Percentiles rank a stretch among this genome's conserved stretches.
Evolutionary conservation across 768 basidiomycete genomes (phyloP).

Genomic region (Tylopilus felleus): DNA sequence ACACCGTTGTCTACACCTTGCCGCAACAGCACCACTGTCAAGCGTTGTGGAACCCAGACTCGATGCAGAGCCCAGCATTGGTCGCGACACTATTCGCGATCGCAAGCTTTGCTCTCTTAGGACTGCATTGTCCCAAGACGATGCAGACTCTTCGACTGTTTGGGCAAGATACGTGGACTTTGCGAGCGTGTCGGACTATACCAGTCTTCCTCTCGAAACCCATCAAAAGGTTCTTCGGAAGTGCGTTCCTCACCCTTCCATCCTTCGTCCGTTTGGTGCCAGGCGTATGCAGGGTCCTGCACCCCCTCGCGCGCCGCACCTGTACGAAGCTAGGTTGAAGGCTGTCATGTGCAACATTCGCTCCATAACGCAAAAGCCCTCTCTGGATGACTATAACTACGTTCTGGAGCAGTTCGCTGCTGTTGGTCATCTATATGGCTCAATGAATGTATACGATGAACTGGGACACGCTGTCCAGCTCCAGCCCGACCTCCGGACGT

Average conservation of each 20-base stretch:
- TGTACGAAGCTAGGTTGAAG: slow-evolving; percentile 66
- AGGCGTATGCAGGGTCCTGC: slow-evolving; percentile 40
- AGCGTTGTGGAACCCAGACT: slow-evolving; percentile 2
- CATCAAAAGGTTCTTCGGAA: slow-evolving; percentile 69
- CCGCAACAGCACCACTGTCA: slow-evolving; percentile 9
- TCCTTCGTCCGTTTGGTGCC: slow-evolving; percentile 45
- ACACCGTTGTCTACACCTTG: slow-evolving; percentile 6
- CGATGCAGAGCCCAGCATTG: slow-evolving; percentile 1
- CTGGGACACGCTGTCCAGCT: slow-evolving; percentile 42
- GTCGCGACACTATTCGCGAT: slow-evolving; percentile 14
- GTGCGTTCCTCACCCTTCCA: slow-evolving; percentile 49
- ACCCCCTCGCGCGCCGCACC: slow-evolving; percentile 40
- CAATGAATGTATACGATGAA: slow-evolving; percentile 59
- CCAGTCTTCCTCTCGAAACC: slow-evolving; percentile 55
- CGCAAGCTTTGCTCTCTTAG: slow-evolving; percentile 29
- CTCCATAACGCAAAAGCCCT: slow-evolving; percentile 38
- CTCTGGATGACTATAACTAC: slow-evolving; percentile 69
- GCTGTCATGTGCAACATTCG: slow-evolving; percentile 69
- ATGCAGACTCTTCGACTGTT: slow-evolving; percentile 44
- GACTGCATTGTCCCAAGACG: slow-evolving; percentile 29
- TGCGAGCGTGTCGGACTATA: slow-evolving; percentile 44
- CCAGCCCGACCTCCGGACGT: slow-evolving; percentile 52
- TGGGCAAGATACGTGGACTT: slow-evolving; percentile 66
- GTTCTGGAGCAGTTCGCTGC: slow-evolving; percentile 73
- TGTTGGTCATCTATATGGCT: slow-evolving; percentile 64